Base-by-base conservation (phyloP, 257 asterid species). In the Parsonsia alboflavescens region DNA sequence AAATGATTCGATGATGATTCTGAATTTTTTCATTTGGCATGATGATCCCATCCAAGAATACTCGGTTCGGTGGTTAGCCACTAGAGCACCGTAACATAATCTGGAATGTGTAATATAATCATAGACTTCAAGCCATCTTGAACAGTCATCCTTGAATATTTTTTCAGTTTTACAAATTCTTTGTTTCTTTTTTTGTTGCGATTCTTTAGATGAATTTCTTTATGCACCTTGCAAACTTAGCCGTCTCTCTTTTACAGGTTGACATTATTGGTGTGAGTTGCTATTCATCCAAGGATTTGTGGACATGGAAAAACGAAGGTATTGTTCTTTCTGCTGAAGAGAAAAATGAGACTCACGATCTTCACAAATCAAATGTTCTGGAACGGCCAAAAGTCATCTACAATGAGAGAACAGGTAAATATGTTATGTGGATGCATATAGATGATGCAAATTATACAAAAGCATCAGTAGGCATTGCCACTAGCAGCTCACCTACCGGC, bases 341-440 rank as follows among this genome's bases (percentile, higher is more conserved):
- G 72, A 77, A 73, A 28, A 76, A 92, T 24, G 91, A 85, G 82
- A 86, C 89, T 22, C 98, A 87, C n/a, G 98, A 95, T 84, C 92
- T 95, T 75, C 87, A 91, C 93, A 87, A 78, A 74, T 84, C 82
- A 75, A 95, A 95, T 7, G 97, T 95, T 58, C 89, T 95, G 8
- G 98, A 95, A 86, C 82, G 99, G 85, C 99, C 99, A 24, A 95
- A 95, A 84, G 99, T 95, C 77, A 89, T 95, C n/a, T 89, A 89
- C 84, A 90, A 95, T 7, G 90, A 84, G 33, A 85, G 81, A 68
- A 93, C 96, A 0, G 74, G 73, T 22, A 89, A 87, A 80, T 95
- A 87, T 10, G 89, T 93, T 49, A 95, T 92, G 99, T 95, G 98
- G 99, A 95, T 93, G 99, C 99, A 93, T 84, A 83, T 95, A 1